Evolutionary conservation across 805 yeast genomes (phyloP).

Genomic region (Dipodascus albidus): DNA sequence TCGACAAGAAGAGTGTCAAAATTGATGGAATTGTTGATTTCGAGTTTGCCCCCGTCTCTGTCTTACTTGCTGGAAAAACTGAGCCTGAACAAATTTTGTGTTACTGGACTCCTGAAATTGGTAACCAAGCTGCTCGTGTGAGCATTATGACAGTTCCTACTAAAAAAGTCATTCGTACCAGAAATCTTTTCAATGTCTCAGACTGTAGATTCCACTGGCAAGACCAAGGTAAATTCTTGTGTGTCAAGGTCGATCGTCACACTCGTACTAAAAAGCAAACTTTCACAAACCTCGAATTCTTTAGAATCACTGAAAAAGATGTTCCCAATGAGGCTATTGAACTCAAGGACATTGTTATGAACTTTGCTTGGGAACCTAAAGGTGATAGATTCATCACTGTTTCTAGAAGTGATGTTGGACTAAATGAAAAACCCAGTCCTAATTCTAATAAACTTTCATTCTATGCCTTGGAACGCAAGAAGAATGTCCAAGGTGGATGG

Average conservation of each 20-base stretch:
- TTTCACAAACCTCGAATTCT: conserved; percentile 85
- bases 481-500: conserved; percentile 46
- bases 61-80: conserved; percentile 45
- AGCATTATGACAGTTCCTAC: conserved; percentile 80
- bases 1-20: conserved; percentile 78
- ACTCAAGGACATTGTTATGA: conserved; percentile 75
- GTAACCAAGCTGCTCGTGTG: conserved; percentile 91
- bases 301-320: conserved; percentile 76
- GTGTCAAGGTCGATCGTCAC: conserved; percentile 95
- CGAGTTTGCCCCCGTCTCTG: conserved; percentile 89
- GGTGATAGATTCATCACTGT: conserved; percentile 79
- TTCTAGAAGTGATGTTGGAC: conserved; percentile 40
- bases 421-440: conserved; percentile 16
- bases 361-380: conserved; percentile 93
- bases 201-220: conserved; percentile 94
- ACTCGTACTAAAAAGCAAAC: conserved; percentile 88
- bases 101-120: conserved; percentile 94
- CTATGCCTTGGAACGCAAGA: conserved; percentile 64
- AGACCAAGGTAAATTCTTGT: conserved; percentile 65
- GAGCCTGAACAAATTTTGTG: conserved; percentile 56
- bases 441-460: conserved; percentile 53
- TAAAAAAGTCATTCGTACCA: conserved; percentile 73
- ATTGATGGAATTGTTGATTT: conserved; percentile 81
- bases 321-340: conserved; percentile 93
- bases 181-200: conserved; percentile 88